These are phyloP conservation scores for Sarocladium brachiariae DNA, from an alignment of 2,329 filamentous ascomycete genomes.

Conservation along the genomic window DNA sequence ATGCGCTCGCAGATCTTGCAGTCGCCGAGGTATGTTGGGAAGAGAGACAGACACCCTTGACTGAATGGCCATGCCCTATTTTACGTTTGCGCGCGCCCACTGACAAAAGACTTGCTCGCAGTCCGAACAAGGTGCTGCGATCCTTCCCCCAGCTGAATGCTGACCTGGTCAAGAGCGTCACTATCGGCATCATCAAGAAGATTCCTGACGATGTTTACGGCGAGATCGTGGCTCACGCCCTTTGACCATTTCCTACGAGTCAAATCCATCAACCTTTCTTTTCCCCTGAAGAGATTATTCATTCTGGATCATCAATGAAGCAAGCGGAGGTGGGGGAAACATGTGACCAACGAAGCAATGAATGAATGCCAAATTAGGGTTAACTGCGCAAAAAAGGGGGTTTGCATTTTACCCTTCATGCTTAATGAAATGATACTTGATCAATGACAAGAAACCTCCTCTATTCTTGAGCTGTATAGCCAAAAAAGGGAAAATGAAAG, in stretches of 20 bases:
- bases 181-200: constrained; percentile 79
- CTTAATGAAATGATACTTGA: constrained; percentile 6
- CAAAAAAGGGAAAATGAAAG: neutral
- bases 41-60: too few species aligned
- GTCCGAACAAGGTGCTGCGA: constrained; percentile 86
- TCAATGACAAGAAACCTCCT: neutral
- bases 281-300: too few species aligned
- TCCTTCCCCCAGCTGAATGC: constrained; percentile 81
- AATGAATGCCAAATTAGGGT: neutral
- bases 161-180: constrained; percentile 75
- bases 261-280: too few species aligned
- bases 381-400: neutral
- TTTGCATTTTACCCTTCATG: neutral
- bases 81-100: constrained; percentile 14
- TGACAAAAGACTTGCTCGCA: constrained; percentile 30
- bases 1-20: constrained; percentile 78
- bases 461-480: neutral
- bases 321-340: neutral
- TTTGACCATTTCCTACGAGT: too few species aligned
- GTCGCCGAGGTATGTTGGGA: constrained; percentile 63
- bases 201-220: constrained; percentile 87
- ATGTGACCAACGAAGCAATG: neutral
- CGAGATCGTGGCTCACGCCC: constrained; percentile 82
- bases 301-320: neutral
- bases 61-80: neutral